Conservation (phyloP, 2,329 filamentous ascomycete species). For the Clarireedia hainanense region DNA sequence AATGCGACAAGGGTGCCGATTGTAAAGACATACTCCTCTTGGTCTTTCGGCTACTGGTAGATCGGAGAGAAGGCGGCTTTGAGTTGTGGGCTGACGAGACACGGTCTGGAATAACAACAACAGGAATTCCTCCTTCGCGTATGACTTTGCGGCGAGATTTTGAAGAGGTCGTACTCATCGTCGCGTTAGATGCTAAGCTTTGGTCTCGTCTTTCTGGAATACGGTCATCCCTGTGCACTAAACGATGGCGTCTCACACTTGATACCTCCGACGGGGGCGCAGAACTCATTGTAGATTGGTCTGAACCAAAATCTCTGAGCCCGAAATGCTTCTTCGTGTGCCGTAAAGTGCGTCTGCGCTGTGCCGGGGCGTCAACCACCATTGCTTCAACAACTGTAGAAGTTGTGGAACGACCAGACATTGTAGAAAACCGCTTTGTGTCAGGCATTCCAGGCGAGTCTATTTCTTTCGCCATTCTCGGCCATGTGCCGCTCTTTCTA, state of each 20-base stretch:
- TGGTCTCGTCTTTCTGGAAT: constrained; percentile 21
- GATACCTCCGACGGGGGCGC: constrained; percentile 34
- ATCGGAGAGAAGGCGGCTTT: constrained; percentile 49
- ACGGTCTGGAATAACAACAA: constrained; percentile 54
- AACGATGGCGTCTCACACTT: constrained; percentile 18
- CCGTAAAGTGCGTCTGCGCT: constrained; percentile 46
- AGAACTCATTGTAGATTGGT: constrained; percentile 32
- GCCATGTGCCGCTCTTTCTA: constrained; percentile 3
- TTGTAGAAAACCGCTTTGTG: constrained; percentile 42
- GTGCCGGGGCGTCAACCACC: constrained; percentile 43
- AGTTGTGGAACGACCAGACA: constrained; percentile 46
- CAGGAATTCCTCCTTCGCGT: constrained; percentile 53
- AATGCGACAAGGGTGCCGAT: constrained; percentile 38
- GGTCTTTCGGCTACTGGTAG: constrained; percentile 51
- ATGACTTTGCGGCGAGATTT: constrained; percentile 52
- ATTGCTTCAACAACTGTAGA: constrained; percentile 54
- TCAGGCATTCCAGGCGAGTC: constrained; percentile 30
- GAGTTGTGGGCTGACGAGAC: constrained; percentile 41
- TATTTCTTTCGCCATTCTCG: constrained; percentile 12
- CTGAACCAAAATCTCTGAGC: constrained; percentile 39
- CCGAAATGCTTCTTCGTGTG: constrained; percentile 50
- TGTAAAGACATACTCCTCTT: constrained; percentile 45
- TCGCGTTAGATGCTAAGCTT: constrained; percentile 42
- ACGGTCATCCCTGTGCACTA: constrained; percentile 20
- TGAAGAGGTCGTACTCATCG: constrained; percentile 39